Evolutionary conservation across 179 eudicot genomes (phyloP), one percentile per base, ranked within the genome.

Genomic region (Nepenthes alata): DNA sequence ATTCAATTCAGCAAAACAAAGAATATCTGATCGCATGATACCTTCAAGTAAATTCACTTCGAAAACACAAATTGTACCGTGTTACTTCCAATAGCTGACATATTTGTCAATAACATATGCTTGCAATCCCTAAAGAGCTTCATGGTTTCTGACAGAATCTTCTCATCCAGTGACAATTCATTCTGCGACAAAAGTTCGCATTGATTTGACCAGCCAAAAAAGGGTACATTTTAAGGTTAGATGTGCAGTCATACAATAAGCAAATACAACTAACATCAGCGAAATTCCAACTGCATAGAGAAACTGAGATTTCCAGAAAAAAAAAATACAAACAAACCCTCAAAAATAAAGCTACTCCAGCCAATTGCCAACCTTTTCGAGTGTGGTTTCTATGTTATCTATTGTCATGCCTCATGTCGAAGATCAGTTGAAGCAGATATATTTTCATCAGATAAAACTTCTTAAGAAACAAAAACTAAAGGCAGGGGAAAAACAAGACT

Each of bases 111-210:
- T 64, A 90, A 63, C 47, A 80, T 67, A 60, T 69, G 77, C 69
- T 78, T 85, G 83, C 85, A 76, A 41, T 86, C 81, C 5, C 35
- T 66, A 48, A 86, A 78, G 54, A 91, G 73, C 76, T 80, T 80
- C 51, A 68, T 58, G 13, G 95, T 93, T 68, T 86, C 83, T 2
- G 57, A 59, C 58, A 58, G 73, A 13, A 67, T 64, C 55, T 59
- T 80, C 53, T 77, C 88, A 47, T 79, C 83, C 53, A 89, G 67
- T 2, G 70, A 72, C 55, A 89, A 63, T 50, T 77, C 78, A 53
- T 68, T 80, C 97, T 85, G 79, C 35, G 48, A 48, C 50, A 37
- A 34, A 3, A 48, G 11, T 11, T 39, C 37, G 47, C 0, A 4
- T 11, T 11, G 35, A 10, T 9, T 13, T 5, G 51, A 41, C 51